Percentiles rank a stretch among this genome's conserved stretches.
Evolutionary conservation across 2,329 filamentous ascomycete genomes (phyloP).

Genomic region (Venturia asperata): DNA sequence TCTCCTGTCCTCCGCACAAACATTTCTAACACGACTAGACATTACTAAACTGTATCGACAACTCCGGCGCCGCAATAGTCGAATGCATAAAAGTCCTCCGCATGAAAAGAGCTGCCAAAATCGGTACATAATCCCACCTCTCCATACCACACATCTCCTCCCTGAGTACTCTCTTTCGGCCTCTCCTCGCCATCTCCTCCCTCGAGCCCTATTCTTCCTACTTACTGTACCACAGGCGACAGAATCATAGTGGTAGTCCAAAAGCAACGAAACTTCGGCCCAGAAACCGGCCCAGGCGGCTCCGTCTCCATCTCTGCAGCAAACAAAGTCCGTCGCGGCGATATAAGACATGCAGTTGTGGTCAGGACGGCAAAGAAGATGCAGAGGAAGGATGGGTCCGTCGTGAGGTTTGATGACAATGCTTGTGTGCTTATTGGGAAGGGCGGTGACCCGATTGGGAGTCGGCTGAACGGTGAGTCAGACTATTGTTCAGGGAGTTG

Average conservation of each 20-base stretch:
- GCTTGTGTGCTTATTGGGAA: constrained; percentile 97
- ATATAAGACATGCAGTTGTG: constrained; percentile 92
- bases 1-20: background rate
- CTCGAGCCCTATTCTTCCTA: background rate
- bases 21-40: constrained; percentile 50
- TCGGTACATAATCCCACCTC: constrained; percentile 53
- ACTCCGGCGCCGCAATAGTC: constrained; percentile 93
- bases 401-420: constrained; percentile 94
- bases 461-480: constrained; percentile 68
- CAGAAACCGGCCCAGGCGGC: constrained; percentile 63
- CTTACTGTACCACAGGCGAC: constrained; percentile 59
- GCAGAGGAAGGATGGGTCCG: constrained; percentile 78
- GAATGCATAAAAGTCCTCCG: constrained; percentile 91
- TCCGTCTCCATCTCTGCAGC: constrained; percentile 65
- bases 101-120: constrained; percentile 79
- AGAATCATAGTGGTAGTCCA: constrained; percentile 96
- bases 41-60: constrained; percentile 99
- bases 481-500: background rate
- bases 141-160: background rate
- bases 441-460: constrained; percentile 88
- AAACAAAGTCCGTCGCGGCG: constrained; percentile 92
- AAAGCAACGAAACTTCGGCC: constrained; percentile 75
- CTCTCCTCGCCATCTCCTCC: constrained; percentile 8
- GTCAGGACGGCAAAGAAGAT: constrained; percentile 86
- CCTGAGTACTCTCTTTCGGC: background rate